Evolutionary conservation across 805 yeast species (phyloP), one percentile per base, ranked within the genome.

Genomic region (Monosporozyma aerobia): DNA sequence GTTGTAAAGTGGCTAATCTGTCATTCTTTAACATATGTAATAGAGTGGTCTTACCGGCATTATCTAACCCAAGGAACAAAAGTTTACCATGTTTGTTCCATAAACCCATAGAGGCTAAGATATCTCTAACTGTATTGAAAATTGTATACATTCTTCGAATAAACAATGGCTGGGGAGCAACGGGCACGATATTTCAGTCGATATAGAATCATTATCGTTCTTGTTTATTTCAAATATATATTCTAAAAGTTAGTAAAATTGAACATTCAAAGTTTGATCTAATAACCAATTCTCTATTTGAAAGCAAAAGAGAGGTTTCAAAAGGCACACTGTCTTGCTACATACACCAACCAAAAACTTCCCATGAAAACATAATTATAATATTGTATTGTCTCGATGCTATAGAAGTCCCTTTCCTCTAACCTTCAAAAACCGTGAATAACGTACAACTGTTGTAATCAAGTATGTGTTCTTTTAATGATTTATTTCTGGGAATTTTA

Each of bases 81-180:
- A 94, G 78, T 75, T 95, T 89, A 74, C 97, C 97, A 70, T 92
- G 97, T 71, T 94, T 90, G 78, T 92, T 94, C 84, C 88, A 80
- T 59, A 87, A 75, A 59, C 95, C 95, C 50, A 87, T 76, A 52
- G 88, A 83, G 64, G 90, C 83, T 59, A 87, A 75, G 56, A 84
- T 79, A 66, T 86, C 90, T 74, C 81, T 85, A 70, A 85, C 84
- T 79, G 67, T 53, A 22, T 14, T 16, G 35, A 47, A 43, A 43
- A 13, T 37, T n/a, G n/a, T 32, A 13, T 7, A 32, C 14, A 9
- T 11, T 13, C 7, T 13, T 32, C 4, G 10, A 32, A 32, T 32
- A 32, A 32, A 32, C 35, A 27, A 27, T 27, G 7, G 29, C 29
- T 5, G 29, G 7, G 7, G 7, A 27, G 29, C 29, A 27, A 27